Percentiles rank a stretch among this genome's conserved stretches.
Evolutionary conservation across 352 stramenopile species (phyloP).

Genomic region (Globisporangium spiculum): DNA sequence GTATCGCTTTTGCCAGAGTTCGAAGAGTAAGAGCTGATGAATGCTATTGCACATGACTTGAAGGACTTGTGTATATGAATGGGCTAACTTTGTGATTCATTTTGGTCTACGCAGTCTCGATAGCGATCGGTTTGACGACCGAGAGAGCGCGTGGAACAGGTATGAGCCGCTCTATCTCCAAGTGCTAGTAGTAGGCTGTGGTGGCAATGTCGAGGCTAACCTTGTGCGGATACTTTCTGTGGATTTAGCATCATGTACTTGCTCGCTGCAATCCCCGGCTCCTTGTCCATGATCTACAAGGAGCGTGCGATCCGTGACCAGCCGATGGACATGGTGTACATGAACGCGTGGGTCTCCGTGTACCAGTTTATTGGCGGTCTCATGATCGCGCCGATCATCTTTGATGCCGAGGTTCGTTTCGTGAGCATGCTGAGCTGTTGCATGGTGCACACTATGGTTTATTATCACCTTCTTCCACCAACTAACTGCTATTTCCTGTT

Average conservation of each 20-base stretch:
- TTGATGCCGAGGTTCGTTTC: slow-evolving; percentile 67
- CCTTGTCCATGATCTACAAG: slow-evolving; percentile 88
- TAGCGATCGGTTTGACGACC: slow-evolving; percentile 60
- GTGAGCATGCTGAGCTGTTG: background rate
- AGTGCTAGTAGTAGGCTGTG: background rate
- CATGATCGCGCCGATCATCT: slow-evolving; percentile 74
- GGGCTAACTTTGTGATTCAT: background rate
- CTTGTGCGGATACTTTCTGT: background rate
- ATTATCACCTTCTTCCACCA: background rate
- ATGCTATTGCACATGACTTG: background rate
- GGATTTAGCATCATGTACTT: slow-evolving; percentile 62
- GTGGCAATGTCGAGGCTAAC: slow-evolving; percentile 7
- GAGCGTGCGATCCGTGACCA: slow-evolving; percentile 76
- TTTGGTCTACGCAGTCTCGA: slow-evolving; percentile 38
- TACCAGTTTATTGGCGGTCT: slow-evolving; percentile 86
- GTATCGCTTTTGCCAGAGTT: slow-evolving; percentile 75
- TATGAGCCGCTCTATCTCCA: slow-evolving; percentile 11
- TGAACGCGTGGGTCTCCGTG: slow-evolving; percentile 85
- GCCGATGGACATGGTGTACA: slow-evolving; percentile 85
- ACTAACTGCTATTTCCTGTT: background rate
- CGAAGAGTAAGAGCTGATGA: slow-evolving; percentile 48
- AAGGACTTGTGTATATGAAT: background rate
- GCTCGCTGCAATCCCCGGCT: slow-evolving; percentile 66
- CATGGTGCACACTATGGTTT: background rate
- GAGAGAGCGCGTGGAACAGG: slow-evolving; percentile 82